phyloP scores from a whole-genome alignment of 75 land plant genomes.

The Cupressus sempervirens region DNA sequence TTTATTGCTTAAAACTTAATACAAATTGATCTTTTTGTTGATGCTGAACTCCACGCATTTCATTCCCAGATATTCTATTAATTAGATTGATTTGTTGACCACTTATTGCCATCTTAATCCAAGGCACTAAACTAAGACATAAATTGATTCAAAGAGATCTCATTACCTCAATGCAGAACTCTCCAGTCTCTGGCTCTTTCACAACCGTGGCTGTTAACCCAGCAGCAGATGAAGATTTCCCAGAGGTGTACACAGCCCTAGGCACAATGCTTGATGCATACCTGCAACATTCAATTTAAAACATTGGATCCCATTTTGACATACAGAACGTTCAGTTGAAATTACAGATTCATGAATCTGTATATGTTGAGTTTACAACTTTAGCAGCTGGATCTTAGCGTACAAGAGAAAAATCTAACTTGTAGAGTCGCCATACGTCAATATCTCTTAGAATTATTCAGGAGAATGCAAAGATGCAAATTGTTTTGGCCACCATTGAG shows the following conservation, averaged over 20 bases:
- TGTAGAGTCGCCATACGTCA: background rate
- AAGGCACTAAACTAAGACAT: background rate
- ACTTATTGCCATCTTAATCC: background rate
- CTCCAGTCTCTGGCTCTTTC: slow-evolving; percentile 99
- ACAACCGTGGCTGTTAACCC: slow-evolving; percentile 98
- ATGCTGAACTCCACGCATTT: background rate
- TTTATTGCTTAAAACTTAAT: background rate
- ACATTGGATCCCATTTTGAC: background rate
- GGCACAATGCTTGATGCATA: slow-evolving; percentile 79
- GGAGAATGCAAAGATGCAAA: background rate
- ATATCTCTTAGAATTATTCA: background rate
- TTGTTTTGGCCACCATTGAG: background rate
- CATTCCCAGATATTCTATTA: background rate
- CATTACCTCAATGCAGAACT: slow-evolving; percentile 94
- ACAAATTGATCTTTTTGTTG: background rate
- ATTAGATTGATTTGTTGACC: background rate
- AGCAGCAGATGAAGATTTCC: slow-evolving; percentile 96
- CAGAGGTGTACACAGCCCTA: slow-evolving; percentile 95
- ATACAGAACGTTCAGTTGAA: background rate
- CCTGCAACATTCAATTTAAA: slow-evolving; percentile 23
- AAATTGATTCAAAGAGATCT: background rate
- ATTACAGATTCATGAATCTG: background rate
- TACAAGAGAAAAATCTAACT: background rate
- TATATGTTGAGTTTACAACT: background rate
- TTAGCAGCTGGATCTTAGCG: background rate